Percentiles rank a stretch among this genome's conserved stretches.
phyloP scores from a whole-genome alignment of 129 eudicot genomes.

The Flaveria sonorensis region DNA sequence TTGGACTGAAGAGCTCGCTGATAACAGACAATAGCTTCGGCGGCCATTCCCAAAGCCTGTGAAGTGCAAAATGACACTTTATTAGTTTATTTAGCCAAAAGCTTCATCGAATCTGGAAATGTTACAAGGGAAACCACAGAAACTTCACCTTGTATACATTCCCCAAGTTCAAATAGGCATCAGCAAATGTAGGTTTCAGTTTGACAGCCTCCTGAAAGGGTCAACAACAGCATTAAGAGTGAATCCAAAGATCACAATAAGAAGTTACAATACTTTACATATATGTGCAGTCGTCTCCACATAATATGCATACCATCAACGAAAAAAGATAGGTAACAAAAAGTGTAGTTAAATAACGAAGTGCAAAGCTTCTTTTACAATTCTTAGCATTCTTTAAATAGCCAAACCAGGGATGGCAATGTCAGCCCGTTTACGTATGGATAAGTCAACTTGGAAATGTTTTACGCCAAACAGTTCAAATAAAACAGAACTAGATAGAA shows the following conservation, averaged over 20 bases:
- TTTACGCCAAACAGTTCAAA: neutral
- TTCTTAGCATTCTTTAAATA: neutral
- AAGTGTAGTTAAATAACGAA: neutral
- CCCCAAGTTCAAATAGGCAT: constrained; percentile 86
- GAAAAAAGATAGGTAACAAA: neutral
- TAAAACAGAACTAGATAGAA: neutral
- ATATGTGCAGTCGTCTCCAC: neutral
- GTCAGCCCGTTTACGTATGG: neutral
- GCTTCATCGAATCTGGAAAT: neutral
- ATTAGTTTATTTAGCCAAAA: neutral
- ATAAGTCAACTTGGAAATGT: neutral
- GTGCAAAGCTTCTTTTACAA: constrained; percentile 10
- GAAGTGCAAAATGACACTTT: neutral
- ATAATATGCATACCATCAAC: constrained; percentile 1
- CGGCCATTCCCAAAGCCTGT: constrained; percentile 73
- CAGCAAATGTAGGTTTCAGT: constrained; percentile 83
- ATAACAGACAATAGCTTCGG: constrained; percentile 56
- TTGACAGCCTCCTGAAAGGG: constrained; percentile 82
- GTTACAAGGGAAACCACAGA: constrained; percentile 19
- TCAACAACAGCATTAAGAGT: constrained; percentile 13
- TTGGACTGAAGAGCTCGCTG: constrained; percentile 86
- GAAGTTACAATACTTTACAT: neutral
- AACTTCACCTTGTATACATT: constrained; percentile 81
- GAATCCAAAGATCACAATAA: constrained; percentile 4
- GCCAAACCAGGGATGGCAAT: neutral